Conservation (phyloP, 2,329 filamentous ascomycete species). For the Cladosporium sp. region DNA sequence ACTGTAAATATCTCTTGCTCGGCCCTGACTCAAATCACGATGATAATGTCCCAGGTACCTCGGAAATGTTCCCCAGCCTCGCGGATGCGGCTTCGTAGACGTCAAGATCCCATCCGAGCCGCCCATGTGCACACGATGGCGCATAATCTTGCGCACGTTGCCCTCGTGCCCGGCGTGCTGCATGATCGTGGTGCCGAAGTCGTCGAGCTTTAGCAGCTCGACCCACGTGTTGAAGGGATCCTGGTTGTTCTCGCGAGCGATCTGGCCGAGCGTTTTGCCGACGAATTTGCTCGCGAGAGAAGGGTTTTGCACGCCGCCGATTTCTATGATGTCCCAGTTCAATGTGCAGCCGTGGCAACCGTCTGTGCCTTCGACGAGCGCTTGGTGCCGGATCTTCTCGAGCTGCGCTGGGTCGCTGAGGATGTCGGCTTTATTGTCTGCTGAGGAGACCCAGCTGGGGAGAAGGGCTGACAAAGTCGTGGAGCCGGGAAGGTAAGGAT, state of each 20-base stretch:
- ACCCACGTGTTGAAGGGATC: slow-evolving; percentile 25
- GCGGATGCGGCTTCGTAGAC: slow-evolving; percentile 24
- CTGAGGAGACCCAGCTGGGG: slow-evolving; percentile 21
- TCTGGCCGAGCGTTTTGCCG: slow-evolving; percentile 23
- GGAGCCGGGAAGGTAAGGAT: slow-evolving; percentile 25
- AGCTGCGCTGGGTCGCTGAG: slow-evolving; percentile 18
- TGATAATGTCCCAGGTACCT: slow-evolving; percentile 25
- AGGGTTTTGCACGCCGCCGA: slow-evolving; percentile 21
- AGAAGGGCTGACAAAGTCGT: slow-evolving; percentile 22
- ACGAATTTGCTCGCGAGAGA: slow-evolving; percentile 18
- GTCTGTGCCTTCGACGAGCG: slow-evolving; percentile 21
- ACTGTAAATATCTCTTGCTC: slow-evolving; percentile 19
- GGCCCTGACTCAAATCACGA: slow-evolving; percentile 20
- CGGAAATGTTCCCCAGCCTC: slow-evolving; percentile 26
- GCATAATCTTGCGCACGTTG: slow-evolving; percentile 25
- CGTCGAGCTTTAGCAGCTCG: slow-evolving; percentile 21
- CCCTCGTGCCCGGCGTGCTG: slow-evolving; percentile 24
- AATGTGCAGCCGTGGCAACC: slow-evolving; percentile 24
- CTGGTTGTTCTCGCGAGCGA: slow-evolving; percentile 18
- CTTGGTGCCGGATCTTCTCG: slow-evolving; percentile 20
- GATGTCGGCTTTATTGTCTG: slow-evolving; percentile 18
- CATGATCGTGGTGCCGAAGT: slow-evolving; percentile 24
- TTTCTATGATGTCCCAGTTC: slow-evolving; percentile 25
- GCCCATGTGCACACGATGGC: slow-evolving; percentile 22
- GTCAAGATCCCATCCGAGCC: slow-evolving; percentile 25